Evolutionary conservation across 176 grass and related monocot genomes (phyloP).

Genomic region (Raddia guianensis): DNA sequence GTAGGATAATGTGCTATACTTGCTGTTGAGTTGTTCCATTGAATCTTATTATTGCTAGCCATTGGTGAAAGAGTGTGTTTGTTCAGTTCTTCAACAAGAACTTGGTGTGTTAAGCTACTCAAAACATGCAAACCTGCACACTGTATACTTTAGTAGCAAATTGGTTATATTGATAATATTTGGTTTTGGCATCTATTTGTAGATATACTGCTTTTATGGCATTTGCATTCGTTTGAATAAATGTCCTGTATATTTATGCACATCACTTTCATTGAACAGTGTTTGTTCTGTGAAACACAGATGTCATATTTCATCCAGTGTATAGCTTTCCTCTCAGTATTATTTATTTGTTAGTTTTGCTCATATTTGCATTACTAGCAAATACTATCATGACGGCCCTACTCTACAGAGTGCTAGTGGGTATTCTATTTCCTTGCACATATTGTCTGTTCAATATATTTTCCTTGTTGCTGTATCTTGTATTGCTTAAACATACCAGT

Average conservation of each 20-base stretch:
- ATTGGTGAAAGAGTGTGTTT: background rate
- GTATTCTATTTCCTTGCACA: background rate
- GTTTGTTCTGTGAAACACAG: conserved; percentile 5
- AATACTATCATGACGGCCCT: background rate
- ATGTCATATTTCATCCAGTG: background rate
- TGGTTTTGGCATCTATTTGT: background rate
- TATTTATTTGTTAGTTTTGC: background rate
- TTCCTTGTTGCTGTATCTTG: background rate
- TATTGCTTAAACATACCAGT: background rate
- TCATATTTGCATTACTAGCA: background rate
- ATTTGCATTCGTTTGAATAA: background rate
- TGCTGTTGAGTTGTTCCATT: background rate
- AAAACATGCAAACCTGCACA: background rate
- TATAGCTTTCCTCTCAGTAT: background rate
- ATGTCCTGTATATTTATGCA: background rate
- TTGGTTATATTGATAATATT: background rate
- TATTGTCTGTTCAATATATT: background rate
- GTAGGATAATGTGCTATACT: background rate
- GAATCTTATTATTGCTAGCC: background rate
- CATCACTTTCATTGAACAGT: background rate
- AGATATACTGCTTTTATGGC: background rate
- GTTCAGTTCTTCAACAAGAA: background rate
- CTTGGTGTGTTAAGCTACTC: background rate
- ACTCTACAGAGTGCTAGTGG: background rate
- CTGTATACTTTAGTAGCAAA: background rate